A percentile compares a stretch with the other conserved stretches of the same genome.
Evolutionary conservation across 805 yeast genomes (phyloP).

Genomic region (Candida qinlingensis): DNA sequence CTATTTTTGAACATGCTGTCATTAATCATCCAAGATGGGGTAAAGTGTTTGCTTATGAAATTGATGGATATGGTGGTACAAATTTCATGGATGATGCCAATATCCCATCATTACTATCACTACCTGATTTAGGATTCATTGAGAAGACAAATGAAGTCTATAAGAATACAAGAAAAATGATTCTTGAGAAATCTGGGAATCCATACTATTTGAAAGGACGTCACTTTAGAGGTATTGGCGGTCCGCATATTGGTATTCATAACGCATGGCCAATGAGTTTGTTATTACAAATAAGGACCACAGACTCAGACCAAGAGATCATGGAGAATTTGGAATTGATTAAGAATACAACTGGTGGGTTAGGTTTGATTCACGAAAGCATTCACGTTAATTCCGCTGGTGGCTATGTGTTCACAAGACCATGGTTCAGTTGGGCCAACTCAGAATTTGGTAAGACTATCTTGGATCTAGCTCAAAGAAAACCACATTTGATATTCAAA

Average conservation of each 20-base stretch:
- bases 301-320: slow-evolving; percentile 69
- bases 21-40: slow-evolving; percentile 68
- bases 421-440: slow-evolving; percentile 96
- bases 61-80: slow-evolving; percentile 78
- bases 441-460: slow-evolving; percentile 87
- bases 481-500: slow-evolving; percentile 67
- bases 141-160: slow-evolving; percentile 50
- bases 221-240: slow-evolving; percentile 74
- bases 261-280: slow-evolving; percentile 92
- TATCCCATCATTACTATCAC: slow-evolving; percentile 71
- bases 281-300: slow-evolving; percentile 69
- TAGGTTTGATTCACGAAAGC: slow-evolving; percentile 84
- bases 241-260: slow-evolving; percentile 80
- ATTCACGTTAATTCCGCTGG: slow-evolving; percentile 53
- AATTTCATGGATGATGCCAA: slow-evolving; percentile 88
- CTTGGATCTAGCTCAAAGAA: slow-evolving; percentile 64
- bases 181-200: slow-evolving; percentile 61
- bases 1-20: slow-evolving; percentile 59
- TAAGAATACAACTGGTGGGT: slow-evolving; percentile 57
- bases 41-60: slow-evolving; percentile 78
- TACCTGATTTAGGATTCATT: slow-evolving; percentile 74
- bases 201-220: slow-evolving; percentile 70
- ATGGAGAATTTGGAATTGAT: slow-evolving; percentile 40
- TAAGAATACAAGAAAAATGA: slow-evolving; percentile 75
- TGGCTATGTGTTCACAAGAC: slow-evolving; percentile 56